Evolutionary conservation across 1,139 yeast genomes (phyloP), one percentile per base, ranked within the genome.

Genomic region (Taiozyma sp.): DNA sequence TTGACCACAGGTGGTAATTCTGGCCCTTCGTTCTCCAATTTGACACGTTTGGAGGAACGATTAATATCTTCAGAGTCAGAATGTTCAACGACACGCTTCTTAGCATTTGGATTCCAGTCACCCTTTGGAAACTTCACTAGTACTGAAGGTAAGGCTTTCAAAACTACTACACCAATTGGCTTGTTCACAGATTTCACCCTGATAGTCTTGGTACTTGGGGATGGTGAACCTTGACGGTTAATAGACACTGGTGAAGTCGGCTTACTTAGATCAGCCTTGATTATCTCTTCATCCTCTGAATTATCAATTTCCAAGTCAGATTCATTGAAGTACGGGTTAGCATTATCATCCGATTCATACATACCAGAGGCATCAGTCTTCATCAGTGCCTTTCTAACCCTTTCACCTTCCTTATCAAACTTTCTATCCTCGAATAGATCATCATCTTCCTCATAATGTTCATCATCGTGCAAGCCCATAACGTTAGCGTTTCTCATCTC

Each of bases 331-430:
- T 90, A 91, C 34, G 97, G 97, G 64, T 90, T 89, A 43, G 76
- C 74, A 43, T 84, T 91, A 49, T 90, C 96, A 57, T 91, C 97
- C 49, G 93, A 83, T 52, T 93, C 97, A 68, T 93, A 93, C 54
- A 88, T 86, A 41, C 91, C 96, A 59, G 85, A 86, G 69, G 91
- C 85, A 67, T 93, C 99, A 46, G 95, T 82, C 60, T 90, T 86
- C 58, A 87, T 83, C 63, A 93, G 76, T 4, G 93, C 92, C 67
- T 88, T 87, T 61, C 91, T 81, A 57, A 93, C 79, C 63, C 87
- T 86, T 63, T 84, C 84, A 56, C 98, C 98, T 67, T 90, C 97
- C 66, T 89, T 91, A 69, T 92, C 97, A 48, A 91, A 89, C 65
- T 87, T 87, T 63, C 87, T 79, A 27, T 83, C 80, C 54, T 83